Evolutionary conservation across 805 yeast genomes (phyloP).

Genomic region (Teunomyces pallodes): DNA sequence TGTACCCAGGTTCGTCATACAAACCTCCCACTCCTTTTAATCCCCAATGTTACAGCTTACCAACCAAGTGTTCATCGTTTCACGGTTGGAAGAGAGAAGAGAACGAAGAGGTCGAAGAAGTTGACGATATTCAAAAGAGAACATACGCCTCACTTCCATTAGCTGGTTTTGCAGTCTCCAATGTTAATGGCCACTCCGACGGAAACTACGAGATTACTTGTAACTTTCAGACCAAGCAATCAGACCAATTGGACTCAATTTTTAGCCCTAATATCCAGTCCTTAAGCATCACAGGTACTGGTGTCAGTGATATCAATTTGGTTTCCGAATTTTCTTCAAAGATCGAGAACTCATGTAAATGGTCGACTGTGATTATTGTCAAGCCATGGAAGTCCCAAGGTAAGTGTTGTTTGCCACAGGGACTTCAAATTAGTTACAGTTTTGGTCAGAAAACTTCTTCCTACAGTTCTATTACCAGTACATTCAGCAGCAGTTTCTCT

Average conservation of each 20-base stretch:
- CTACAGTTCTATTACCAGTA: conserved; percentile 4
- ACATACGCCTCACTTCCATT: conserved; percentile 13
- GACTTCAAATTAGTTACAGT: conserved; percentile 17
- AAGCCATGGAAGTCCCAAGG: conserved; percentile 15
- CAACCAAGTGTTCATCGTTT: conserved; percentile 1
- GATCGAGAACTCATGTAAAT: conserved; percentile 16
- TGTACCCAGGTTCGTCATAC: conserved; percentile 1
- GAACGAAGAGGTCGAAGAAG: conserved; percentile 7
- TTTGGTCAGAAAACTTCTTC: conserved; percentile 8
- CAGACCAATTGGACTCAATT: conserved; percentile 14
- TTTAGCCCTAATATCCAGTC: conserved; percentile 15
- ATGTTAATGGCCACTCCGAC: conserved; percentile 18
- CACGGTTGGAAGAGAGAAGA: conserved; percentile 4
- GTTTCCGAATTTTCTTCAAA: conserved; percentile 10
- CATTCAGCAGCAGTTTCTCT: conserved; percentile 9
- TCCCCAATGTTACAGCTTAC: conserved; percentile 6
- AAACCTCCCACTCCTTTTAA: not conserved
- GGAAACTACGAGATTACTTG: conserved; percentile 18
- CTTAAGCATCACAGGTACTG: conserved; percentile 20
- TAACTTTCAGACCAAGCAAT: conserved; percentile 22
- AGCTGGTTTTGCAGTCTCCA: conserved; percentile 24
- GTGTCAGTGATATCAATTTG: conserved; percentile 14
- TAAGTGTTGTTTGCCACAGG: conserved; percentile 24
- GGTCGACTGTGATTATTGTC: conserved; percentile 22
- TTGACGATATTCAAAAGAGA: conserved; percentile 10